Percentiles rank a stretch among this genome's conserved stretches.
Evolutionary conservation across 257 asterid species (phyloP).

Genomic region (Mentha longifolia): DNA sequence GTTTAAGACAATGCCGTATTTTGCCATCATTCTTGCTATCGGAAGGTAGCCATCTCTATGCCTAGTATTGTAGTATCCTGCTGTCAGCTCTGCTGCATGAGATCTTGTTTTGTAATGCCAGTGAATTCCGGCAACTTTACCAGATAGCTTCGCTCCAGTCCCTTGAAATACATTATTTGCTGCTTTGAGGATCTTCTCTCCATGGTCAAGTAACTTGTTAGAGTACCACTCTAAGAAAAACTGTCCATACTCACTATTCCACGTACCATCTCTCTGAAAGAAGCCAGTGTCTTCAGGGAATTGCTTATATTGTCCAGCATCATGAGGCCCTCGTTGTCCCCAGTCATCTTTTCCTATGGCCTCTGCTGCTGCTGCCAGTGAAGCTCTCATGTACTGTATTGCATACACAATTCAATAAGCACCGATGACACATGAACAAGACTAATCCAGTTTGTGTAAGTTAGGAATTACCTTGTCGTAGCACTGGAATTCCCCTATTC

Average conservation of each 20-base stretch:
- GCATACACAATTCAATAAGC: constrained; percentile 25
- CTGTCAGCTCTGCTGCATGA: constrained; percentile 85
- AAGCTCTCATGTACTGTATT: constrained; percentile 87
- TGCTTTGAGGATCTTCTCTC: constrained; percentile 70
- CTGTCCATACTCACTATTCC: constrained; percentile 82
- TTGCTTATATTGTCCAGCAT: constrained; percentile 77
- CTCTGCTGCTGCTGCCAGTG: constrained; percentile 78
- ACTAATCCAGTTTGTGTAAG: constrained; percentile 9
- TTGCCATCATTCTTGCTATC: constrained; percentile 77
- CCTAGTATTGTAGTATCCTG: constrained; percentile 91
- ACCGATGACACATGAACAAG: constrained; percentile 16
- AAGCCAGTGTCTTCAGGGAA: constrained; percentile 89
- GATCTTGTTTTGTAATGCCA: constrained; percentile 95
- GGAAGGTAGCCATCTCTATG: constrained; percentile 79
- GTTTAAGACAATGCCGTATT: constrained; percentile 64
- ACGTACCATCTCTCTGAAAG: constrained; percentile 73
- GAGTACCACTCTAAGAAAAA: constrained; percentile 91
- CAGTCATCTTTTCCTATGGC: constrained; percentile 68
- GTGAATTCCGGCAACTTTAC: constrained; percentile 91
- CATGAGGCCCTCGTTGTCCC: constrained; percentile 87
- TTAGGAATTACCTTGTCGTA: constrained; percentile 69
- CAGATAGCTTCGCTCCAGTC: constrained; percentile 77
- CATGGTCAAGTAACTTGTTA: constrained; percentile 71
- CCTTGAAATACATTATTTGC: constrained; percentile 71
- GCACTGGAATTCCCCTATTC: constrained; percentile 93